Conservation (phyloP, 1,284 basidiomycete genomes). For the Cutaneotrichosporon sp. region DNA sequence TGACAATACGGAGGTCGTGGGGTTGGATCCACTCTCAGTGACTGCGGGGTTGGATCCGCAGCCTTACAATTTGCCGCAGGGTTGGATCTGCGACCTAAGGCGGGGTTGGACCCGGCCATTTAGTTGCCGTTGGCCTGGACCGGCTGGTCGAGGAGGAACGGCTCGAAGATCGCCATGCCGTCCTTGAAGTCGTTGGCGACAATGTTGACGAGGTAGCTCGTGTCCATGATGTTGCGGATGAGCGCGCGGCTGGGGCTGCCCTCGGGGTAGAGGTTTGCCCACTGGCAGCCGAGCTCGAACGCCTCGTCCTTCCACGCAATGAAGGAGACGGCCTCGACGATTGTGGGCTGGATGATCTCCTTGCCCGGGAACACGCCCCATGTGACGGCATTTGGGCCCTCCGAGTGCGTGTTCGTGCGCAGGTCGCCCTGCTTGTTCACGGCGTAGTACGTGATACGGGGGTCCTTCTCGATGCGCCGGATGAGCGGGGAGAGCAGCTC, state of each 20-base stretch:
- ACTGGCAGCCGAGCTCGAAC: slow-evolving; percentile 88
- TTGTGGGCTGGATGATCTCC: slow-evolving; percentile 96
- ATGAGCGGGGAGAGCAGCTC: slow-evolving; percentile 69
- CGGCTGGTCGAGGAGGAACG: slow-evolving; percentile 57
- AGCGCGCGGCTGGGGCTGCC: slow-evolving; percentile 69
- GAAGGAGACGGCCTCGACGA: slow-evolving; percentile 74
- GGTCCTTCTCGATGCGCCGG: slow-evolving; percentile 78
- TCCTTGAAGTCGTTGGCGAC: slow-evolving; percentile 96
- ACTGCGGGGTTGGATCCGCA: neutral
- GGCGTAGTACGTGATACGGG: slow-evolving; percentile 92
- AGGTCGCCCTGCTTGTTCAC: slow-evolving; percentile 70
- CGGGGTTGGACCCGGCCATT: slow-evolving; percentile 2
- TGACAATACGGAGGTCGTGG: neutral
- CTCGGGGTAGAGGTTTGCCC: slow-evolving; percentile 83
- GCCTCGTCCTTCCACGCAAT: slow-evolving; percentile 71
- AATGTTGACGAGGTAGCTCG: slow-evolving; percentile 86
- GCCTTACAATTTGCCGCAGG: neutral
- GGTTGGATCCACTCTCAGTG: neutral
- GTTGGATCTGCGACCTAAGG: neutral
- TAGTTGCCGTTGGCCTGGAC: neutral
- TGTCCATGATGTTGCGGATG: slow-evolving; percentile 73
- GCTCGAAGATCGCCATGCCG: slow-evolving; percentile 74
- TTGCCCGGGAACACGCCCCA: slow-evolving; percentile 99
- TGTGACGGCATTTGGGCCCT: slow-evolving; percentile 96
- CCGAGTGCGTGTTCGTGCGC: slow-evolving; percentile 88